A percentile compares a stretch with the other conserved stretches of the same genome.
These are phyloP conservation scores for Linnemannia schmuckeri DNA, from an alignment of 192 early-diverging fungal species.

Conservation along the genomic window DNA sequence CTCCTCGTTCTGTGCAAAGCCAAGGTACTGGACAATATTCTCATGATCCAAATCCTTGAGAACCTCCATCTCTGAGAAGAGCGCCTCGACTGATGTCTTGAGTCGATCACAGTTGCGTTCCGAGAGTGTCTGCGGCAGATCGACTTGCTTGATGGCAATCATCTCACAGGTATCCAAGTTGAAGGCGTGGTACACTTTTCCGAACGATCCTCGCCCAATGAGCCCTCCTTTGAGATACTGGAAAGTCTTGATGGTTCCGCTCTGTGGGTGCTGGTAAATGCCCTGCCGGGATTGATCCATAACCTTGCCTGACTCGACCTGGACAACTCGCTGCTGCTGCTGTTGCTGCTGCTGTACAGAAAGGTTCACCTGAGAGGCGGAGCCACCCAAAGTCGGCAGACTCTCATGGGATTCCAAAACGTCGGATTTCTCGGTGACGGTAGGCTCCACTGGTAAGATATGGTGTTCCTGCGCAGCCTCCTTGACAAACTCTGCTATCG, in stretches of 20 bases:
- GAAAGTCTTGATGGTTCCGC: conserved; percentile 61
- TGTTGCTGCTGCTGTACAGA: conserved; percentile 10
- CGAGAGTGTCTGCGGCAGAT: conserved; percentile 66
- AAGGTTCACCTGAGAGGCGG: neutral
- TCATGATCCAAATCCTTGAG: conserved; percentile 85
- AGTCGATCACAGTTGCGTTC: conserved; percentile 61
- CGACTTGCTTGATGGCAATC: conserved; percentile 89
- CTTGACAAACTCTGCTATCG: conserved; percentile 49
- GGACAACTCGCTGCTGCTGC: conserved; percentile 22
- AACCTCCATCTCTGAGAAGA: conserved; percentile 81
- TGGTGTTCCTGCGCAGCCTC: conserved; percentile 43
- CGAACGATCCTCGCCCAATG: conserved; percentile 89
- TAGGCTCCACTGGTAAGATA: conserved; percentile 29
- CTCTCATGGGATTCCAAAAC: neutral
- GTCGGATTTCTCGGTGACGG: neutral
- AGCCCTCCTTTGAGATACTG: conserved; percentile 82
- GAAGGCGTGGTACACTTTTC: conserved; percentile 81
- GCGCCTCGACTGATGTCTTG: conserved; percentile 64
- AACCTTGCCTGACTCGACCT: conserved; percentile 40
- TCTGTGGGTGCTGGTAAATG: conserved; percentile 51
- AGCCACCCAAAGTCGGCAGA: neutral
- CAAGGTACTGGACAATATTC: conserved; percentile 95
- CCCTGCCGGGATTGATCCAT: conserved; percentile 50
- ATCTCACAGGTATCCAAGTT: conserved; percentile 80
- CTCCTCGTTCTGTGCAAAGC: conserved; percentile 71